Conservation (phyloP, 352 stramenopile genomes). For the Phytopythium montanum region DNA sequence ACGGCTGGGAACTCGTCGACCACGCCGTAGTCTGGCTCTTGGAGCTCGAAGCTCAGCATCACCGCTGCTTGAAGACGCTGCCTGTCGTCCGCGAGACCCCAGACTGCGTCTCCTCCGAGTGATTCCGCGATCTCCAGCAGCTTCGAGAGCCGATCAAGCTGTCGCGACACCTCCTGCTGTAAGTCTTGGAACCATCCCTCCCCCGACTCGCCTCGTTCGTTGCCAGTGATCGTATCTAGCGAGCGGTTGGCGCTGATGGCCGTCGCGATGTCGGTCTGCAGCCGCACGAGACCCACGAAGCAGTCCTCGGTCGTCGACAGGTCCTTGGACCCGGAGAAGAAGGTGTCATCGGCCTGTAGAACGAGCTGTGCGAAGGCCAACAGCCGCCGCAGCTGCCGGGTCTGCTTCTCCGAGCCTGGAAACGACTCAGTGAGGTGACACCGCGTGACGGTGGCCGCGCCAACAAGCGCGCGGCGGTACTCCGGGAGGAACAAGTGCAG, state of each 20-base stretch:
- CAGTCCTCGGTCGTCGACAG: background rate
- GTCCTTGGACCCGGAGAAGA: background rate
- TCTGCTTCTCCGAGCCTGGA: background rate
- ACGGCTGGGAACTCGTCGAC: background rate
- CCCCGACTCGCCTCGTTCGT: too few relatives aligned
- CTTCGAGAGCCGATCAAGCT: background rate
- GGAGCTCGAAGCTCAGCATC: background rate
- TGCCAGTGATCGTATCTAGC: background rate
- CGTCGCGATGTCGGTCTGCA: background rate
- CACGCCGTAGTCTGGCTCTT: background rate
- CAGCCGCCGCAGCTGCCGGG: background rate
- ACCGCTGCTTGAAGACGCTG: background rate
- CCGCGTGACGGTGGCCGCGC: background rate
- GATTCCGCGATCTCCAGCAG: background rate
- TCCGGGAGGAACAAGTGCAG: too few relatives aligned
- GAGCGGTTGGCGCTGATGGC: background rate
- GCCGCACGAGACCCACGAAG: background rate
- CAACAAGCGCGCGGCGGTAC: background rate
- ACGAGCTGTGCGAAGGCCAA: background rate
- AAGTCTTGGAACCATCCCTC: background rate
- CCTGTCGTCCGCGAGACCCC: background rate
- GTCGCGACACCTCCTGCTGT: background rate
- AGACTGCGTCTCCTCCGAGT: background rate
- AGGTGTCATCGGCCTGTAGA: background rate
- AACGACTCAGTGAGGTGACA: background rate